Conservation (phyloP, 2,329 filamentous ascomycete species). For the Triangularia setosa region DNA sequence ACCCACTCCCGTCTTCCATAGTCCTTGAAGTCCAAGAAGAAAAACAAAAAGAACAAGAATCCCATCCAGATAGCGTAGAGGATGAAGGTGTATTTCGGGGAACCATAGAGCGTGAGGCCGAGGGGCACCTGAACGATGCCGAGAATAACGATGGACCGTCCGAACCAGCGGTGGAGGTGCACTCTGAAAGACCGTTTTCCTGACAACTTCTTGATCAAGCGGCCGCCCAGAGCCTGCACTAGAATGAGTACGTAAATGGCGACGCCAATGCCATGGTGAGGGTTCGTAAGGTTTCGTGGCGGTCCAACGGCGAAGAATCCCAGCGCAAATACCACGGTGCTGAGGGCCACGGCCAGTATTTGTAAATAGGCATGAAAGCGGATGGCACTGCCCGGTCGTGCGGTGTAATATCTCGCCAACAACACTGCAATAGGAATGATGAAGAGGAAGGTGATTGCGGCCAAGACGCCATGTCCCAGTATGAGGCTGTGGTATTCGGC, state of each 20-base stretch:
- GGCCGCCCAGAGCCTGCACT: conserved; percentile 66
- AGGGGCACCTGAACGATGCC: conserved; percentile 85
- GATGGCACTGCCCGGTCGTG: conserved; percentile 57
- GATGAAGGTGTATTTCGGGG: conserved; percentile 79
- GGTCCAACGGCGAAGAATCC: conserved; percentile 77
- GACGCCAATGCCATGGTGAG: conserved; percentile 79
- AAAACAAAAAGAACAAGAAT: conserved; percentile 69
- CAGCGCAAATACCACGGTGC: conserved; percentile 68
- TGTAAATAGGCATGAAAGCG: conserved; percentile 72
- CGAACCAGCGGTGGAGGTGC: conserved; percentile 84
- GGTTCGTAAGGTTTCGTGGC: conserved; percentile 68
- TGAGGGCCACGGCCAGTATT: conserved; percentile 62
- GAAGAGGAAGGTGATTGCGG: conserved; percentile 68
- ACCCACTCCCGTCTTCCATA: conserved; percentile 53
- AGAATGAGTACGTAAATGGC: conserved; percentile 72
- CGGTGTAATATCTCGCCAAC: conserved; percentile 65
- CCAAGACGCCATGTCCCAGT: conserved; percentile 67
- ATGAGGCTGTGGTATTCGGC: conserved; percentile 68
- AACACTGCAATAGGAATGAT: conserved; percentile 72
- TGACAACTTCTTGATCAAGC: conserved; percentile 53
- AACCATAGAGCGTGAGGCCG: conserved; percentile 87
- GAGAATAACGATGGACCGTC: conserved; percentile 71
- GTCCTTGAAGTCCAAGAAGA: conserved; percentile 71
- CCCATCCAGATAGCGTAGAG: conserved; percentile 77
- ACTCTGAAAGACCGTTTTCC: conserved; percentile 48